A percentile compares a stretch with the other conserved stretches of the same genome.
phyloP scores from a whole-genome alignment of 352 stramenopile genomes.

The Globisporangium nagaii region DNA sequence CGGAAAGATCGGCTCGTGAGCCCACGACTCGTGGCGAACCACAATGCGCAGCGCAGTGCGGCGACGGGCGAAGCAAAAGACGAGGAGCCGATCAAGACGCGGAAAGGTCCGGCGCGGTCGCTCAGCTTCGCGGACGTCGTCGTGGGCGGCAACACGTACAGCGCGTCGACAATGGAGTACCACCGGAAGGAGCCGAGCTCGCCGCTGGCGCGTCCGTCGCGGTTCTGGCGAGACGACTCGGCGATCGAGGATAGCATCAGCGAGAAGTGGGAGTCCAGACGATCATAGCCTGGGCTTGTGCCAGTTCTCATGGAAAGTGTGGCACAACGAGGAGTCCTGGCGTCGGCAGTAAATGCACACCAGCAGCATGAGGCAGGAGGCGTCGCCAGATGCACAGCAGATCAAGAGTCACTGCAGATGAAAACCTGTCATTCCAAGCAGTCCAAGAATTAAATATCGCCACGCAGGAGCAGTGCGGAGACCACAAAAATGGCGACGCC shows the following conservation, averaged over 20 bases:
- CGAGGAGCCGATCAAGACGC: conserved; percentile 18
- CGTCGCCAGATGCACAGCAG: too few species aligned
- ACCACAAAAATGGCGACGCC: conserved; percentile 3
- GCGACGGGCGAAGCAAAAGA: conserved; percentile 13
- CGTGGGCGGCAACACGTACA: conserved; percentile 35
- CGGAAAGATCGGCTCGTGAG: conserved; percentile 27
- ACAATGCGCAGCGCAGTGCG: conserved; percentile 13
- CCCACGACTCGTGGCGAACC: conserved; percentile 33
- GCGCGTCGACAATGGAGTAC: conserved; percentile 13
- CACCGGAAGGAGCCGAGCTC: conserved; percentile 35
- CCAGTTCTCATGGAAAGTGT: too few species aligned
- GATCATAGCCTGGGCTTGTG: too few species aligned
- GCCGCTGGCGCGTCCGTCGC: conserved; percentile 28
- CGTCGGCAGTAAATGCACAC: too few species aligned
- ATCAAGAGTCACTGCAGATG: too few species aligned
- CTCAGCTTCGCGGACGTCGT: conserved; percentile 86
- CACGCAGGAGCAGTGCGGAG: too few species aligned
- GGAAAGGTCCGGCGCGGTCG: conserved; percentile 67
- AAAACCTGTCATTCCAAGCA: not conserved
- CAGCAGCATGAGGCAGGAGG: too few species aligned
- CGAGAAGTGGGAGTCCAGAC: conserved; percentile 66
- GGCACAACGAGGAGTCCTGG: too few species aligned
- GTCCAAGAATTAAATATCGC: conserved; percentile 8
- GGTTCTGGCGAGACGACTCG: conserved; percentile 53
- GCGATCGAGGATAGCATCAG: conserved; percentile 54